phyloP scores from a whole-genome alignment of 352 stramenopile genomes.

The Lagenidium giganteum region DNA sequence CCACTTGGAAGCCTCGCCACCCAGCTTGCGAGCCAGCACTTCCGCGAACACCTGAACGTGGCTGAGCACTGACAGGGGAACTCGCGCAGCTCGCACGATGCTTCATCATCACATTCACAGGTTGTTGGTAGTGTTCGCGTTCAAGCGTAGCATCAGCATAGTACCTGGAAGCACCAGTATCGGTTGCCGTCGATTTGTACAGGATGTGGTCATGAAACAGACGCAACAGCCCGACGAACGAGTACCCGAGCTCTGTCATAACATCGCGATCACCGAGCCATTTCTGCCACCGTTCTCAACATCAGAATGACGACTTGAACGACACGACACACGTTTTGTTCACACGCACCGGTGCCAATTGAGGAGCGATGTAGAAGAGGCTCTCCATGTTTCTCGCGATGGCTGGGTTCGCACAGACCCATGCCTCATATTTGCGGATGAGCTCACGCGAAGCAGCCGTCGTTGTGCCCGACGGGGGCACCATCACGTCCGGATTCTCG shows the following conservation, averaged over 20 bases:
- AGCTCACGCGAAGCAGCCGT: constrained; percentile 1
- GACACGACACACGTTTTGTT: background rate
- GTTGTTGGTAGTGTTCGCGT: no score
- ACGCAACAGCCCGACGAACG: constrained; percentile 65
- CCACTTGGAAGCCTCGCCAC: constrained; percentile 67
- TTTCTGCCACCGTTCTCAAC: constrained; percentile 31
- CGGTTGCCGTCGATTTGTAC: constrained; percentile 41
- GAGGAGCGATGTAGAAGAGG: constrained; percentile 68
- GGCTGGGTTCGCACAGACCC: constrained; percentile 50
- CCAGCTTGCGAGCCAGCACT: constrained; percentile 65
- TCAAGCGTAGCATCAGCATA: background rate
- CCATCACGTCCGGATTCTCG: constrained; percentile 5
- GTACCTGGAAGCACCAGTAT: background rate
- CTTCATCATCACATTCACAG: constrained; percentile 17
- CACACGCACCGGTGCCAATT: constrained; percentile 60
- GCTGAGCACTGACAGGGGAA: constrained; percentile 74
- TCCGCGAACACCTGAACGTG: constrained; percentile 79
- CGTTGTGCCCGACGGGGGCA: constrained; percentile 6
- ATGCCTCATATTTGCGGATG: constrained; percentile 54
- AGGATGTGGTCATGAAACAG: constrained; percentile 83
- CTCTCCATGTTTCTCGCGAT: constrained; percentile 76
- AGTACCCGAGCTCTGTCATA: constrained; percentile 72
- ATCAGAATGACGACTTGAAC: background rate
- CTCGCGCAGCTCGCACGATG: constrained; percentile 45
- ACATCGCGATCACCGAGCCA: constrained; percentile 53